phyloP scores from a whole-genome alignment of 768 basidiomycete species.

The Candolleomyces aberdarensis region DNA sequence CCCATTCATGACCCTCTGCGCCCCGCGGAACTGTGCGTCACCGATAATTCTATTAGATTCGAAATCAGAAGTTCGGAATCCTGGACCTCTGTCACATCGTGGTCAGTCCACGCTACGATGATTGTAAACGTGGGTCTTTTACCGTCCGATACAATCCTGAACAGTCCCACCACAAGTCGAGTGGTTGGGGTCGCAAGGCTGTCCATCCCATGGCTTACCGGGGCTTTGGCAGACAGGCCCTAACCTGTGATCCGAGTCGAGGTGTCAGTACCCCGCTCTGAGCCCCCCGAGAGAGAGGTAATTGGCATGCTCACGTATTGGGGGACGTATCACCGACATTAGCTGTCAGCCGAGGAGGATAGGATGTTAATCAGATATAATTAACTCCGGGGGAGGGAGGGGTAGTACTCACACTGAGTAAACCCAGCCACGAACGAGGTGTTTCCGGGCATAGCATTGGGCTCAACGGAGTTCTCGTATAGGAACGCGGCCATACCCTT shows the following conservation, averaged over 20 bases:
- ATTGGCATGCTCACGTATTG: slow-evolving; percentile 56
- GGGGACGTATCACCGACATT: slow-evolving; percentile 80
- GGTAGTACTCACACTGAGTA: slow-evolving; percentile 52
- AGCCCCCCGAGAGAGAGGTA: slow-evolving; percentile 1
- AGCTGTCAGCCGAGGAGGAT: slow-evolving; percentile 35
- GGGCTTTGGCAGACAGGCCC: slow-evolving; percentile 80
- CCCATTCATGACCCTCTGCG: slow-evolving; percentile 56
- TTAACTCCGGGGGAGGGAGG: neutral
- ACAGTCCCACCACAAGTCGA: slow-evolving; percentile 74
- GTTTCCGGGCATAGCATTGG: slow-evolving; percentile 63
- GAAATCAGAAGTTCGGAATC: slow-evolving; percentile 72
- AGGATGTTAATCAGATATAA: neutral
- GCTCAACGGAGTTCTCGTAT: slow-evolving; percentile 70
- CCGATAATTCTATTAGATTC: slow-evolving; percentile 75
- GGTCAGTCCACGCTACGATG: no score
- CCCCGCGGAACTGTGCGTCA: slow-evolving; percentile 64
- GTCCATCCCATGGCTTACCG: slow-evolving; percentile 63
- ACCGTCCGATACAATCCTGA: slow-evolving; percentile 72
- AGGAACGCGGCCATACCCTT: slow-evolving; percentile 84
- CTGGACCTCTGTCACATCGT: slow-evolving; percentile 54
- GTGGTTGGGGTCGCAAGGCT: slow-evolving; percentile 63
- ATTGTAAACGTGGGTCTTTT: slow-evolving; percentile 2
- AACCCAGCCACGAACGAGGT: slow-evolving; percentile 73
- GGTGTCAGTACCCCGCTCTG: neutral
- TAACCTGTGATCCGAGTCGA: slow-evolving; percentile 30